A percentile compares a stretch with the other conserved stretches of the same genome.
Conservation (phyloP, 2,329 filamentous ascomycete genomes). For the Aspergillus transmontanensis region DNA sequence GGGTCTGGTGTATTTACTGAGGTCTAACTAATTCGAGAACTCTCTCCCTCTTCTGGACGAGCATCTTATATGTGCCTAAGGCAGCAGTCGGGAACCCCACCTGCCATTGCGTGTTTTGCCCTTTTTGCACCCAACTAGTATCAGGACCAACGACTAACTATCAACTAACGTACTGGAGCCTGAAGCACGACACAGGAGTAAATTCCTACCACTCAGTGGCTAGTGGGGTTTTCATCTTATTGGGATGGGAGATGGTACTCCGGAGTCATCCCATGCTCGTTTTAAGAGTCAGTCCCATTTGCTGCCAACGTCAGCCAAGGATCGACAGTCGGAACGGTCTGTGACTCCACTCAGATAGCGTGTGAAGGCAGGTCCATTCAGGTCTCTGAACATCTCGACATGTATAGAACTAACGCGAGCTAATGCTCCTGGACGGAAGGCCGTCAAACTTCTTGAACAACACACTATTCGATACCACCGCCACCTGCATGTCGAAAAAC, state of each 20-base stretch:
- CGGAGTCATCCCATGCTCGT: background rate
- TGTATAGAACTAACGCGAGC: conserved; percentile 4
- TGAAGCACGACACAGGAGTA: background rate
- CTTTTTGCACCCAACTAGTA: background rate
- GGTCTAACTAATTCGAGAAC: conserved; percentile 6
- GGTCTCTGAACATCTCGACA: background rate
- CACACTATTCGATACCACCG: background rate
- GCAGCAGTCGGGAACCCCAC: background rate
- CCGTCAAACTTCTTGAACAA: background rate
- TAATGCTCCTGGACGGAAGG: background rate
- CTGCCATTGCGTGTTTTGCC: too few relatives aligned
- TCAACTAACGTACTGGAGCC: background rate
- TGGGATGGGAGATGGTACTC: background rate
- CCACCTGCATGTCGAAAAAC: conserved; percentile 1
- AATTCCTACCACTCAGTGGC: background rate
- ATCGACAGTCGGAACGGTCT: conserved; percentile 10
- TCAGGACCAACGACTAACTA: background rate
- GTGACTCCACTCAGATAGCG: conserved; percentile 5
- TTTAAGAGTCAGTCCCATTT: background rate
- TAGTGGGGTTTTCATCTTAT: background rate
- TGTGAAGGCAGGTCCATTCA: background rate
- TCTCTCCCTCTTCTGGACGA: background rate
- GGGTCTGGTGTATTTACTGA: conserved; percentile 3
- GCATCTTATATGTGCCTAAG: background rate
- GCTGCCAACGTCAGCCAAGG: conserved; percentile 11